phyloP scores from a whole-genome alignment of 352 stramenopile genomes.

The Phytopythium cucurbitacearum region DNA sequence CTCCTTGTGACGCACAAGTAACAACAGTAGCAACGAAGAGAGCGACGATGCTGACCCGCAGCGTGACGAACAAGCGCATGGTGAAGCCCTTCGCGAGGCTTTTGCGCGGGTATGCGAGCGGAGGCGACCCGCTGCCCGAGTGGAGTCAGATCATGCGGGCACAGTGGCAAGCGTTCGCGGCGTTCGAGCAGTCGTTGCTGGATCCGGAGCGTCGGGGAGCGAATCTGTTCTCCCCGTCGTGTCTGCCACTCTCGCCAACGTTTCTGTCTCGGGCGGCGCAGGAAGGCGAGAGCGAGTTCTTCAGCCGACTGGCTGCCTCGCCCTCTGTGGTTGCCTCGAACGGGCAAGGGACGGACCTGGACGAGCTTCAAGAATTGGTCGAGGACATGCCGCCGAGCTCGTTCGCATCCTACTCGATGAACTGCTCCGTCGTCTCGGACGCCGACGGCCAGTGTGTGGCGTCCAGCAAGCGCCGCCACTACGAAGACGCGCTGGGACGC shows the following conservation, averaged over 20 bases:
- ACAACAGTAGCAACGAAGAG: too few relatives aligned
- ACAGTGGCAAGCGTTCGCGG: too few relatives aligned
- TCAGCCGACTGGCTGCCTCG: neutral
- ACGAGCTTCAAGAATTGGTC: neutral
- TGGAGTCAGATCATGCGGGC: too few relatives aligned
- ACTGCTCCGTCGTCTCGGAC: conserved; percentile 60
- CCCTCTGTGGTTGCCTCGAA: neutral
- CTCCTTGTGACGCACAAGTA: too few relatives aligned
- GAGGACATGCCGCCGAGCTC: conserved; percentile 2
- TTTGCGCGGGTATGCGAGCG: too few relatives aligned
- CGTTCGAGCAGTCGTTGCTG: conserved; percentile 3
- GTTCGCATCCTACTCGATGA: conserved; percentile 60
- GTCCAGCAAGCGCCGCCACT: conserved; percentile 50
- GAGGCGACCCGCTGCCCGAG: too few relatives aligned
- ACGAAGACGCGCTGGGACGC: conserved; percentile 68
- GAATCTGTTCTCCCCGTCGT: neutral
- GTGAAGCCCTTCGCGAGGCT: too few relatives aligned
- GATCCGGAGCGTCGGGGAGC: neutral
- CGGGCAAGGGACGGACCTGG: neutral
- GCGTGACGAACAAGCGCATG: too few relatives aligned
- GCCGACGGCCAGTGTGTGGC: conserved; percentile 42
- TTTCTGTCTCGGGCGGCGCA: conserved; percentile 1
- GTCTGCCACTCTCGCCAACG: neutral
- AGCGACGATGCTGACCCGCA: too few relatives aligned
- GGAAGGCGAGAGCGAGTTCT: conserved; percentile 6